Evolutionary conservation across 2,329 filamentous ascomycete genomes (phyloP).

Genomic region (Alternaria arborescens): DNA sequence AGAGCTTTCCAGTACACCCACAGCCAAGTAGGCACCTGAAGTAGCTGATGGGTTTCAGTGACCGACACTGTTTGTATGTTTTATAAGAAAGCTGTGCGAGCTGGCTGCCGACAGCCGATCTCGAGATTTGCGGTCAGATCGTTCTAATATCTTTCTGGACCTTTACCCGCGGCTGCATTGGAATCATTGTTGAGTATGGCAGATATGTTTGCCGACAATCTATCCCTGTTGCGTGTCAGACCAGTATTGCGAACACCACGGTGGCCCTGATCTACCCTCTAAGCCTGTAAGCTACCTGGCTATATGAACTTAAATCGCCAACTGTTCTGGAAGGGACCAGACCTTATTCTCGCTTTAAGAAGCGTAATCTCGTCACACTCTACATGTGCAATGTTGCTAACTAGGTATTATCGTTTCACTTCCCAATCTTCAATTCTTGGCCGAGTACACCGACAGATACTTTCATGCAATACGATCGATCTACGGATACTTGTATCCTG

Average conservation of each 20-base stretch:
- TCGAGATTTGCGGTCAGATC: not conserved
- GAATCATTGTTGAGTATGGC: constrained; percentile 1
- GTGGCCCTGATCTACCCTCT: too few relatives aligned
- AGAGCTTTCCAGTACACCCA: not conserved
- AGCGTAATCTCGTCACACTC: too few relatives aligned
- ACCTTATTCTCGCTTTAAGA: too few relatives aligned
- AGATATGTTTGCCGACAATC: not conserved
- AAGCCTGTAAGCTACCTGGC: too few relatives aligned
- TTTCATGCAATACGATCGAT: too few relatives aligned
- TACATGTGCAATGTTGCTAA: too few relatives aligned
- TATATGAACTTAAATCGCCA: too few relatives aligned
- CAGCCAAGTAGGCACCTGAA: not conserved
- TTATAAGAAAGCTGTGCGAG: not conserved
- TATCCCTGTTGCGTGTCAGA: not conserved
- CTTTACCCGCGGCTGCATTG: not conserved
- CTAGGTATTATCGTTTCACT: too few relatives aligned
- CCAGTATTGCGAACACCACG: not conserved
- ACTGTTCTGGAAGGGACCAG: too few relatives aligned
- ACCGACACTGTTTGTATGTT: not conserved
- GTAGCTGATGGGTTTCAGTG: not conserved
- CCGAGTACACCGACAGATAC: too few relatives aligned
- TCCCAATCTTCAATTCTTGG: too few relatives aligned
- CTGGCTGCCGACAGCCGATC: constrained; percentile 1
- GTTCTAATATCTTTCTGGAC: not conserved
- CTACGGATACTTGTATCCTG: not conserved